A percentile compares a stretch with the other conserved stretches of the same genome.
Conservation (phyloP, 2,329 filamentous ascomycete genomes). For the Fusarium liriodendri region DNA sequence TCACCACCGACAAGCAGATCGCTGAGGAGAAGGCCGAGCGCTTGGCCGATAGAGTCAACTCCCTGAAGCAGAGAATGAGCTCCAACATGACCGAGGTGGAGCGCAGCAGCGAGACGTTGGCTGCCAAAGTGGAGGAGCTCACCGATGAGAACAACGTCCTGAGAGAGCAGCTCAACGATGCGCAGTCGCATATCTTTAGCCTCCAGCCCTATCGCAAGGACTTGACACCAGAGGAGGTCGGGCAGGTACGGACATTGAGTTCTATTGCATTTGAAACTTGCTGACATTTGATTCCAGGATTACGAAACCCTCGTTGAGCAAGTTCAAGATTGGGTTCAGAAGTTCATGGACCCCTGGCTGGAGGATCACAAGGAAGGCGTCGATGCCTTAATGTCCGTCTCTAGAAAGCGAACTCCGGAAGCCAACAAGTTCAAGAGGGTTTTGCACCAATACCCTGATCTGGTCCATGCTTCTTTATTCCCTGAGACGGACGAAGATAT, state of each 20-base stretch:
- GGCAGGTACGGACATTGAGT: conserved; percentile 43
- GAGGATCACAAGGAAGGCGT: conserved; percentile 42
- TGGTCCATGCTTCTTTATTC: conserved; percentile 46
- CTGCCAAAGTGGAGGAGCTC: conserved; percentile 35
- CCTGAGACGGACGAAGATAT: conserved; percentile 54
- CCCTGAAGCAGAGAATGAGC: conserved; percentile 40
- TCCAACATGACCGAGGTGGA: conserved; percentile 38
- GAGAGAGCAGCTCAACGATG: conserved; percentile 48
- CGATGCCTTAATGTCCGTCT: conserved; percentile 34
- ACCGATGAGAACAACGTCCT: conserved; percentile 44
- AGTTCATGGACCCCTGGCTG: conserved; percentile 47
- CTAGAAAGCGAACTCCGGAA: conserved; percentile 41
- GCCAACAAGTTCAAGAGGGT: conserved; percentile 40
- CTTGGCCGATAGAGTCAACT: conserved; percentile 38
- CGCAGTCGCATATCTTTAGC: conserved; percentile 54
- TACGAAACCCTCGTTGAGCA: conserved; percentile 50
- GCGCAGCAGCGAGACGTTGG: conserved; percentile 38
- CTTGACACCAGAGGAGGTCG: conserved; percentile 51
- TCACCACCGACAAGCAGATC: conserved; percentile 43
- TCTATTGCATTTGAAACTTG: neutral
- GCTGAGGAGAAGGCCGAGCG: conserved; percentile 46
- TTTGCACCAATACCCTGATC: conserved; percentile 46
- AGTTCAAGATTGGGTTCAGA: conserved; percentile 51
- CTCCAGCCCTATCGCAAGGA: conserved; percentile 55
- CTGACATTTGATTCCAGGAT: conserved; percentile 44